Evolutionary conservation across 805 yeast species (phyloP), one percentile per base, ranked within the genome.

Genomic region (Cyberlindnera suaveolens): DNA sequence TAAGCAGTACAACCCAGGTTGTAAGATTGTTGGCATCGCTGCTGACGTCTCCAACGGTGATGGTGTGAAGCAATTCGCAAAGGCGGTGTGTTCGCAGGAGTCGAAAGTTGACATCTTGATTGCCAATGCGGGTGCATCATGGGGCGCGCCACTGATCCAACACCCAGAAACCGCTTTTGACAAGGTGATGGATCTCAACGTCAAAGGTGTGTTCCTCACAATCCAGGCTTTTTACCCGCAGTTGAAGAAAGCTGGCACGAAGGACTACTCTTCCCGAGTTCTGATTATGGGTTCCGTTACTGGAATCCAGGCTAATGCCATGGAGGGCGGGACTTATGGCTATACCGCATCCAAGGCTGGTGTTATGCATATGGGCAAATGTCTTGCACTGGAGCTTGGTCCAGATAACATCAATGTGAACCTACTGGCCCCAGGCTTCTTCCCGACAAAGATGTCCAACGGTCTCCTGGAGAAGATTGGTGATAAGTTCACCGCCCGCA

Each of bases 41-140:
- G 74, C 84, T 3, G 85, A 82, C 54, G 62, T 79, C 42, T 70
- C 81, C 15, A 65, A 61, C 32, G 72, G 70, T 32, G 65, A 58
- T 11, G 84, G 82, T 9, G 70, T 72, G 39, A 62, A 66, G 42
- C 49, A 61, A 17, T 72, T 83, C 48, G 62, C 53, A 38, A 60
- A 67, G 6, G 70, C 67, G 32, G 73, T 74, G 14, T 46, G 60
- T 14, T 72, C 74, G 20, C 59, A 61, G 15, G 62, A 58, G 40
- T 20, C 54, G 13, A 67, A 70, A 52, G 70, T 82, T 31, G 78
- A 83, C 60, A 80, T 83, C 47, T 68, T 83, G 48, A 70, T 81
- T 52, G 86, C 89, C 39, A 84, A 83, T 54, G 90, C 91, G 6
- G 91, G 91, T 27, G 88, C 89, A 8, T 64, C 82, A 13, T 83